These are phyloP conservation scores for Mucor piriformis DNA, from an alignment of 371 early-diverging fungal species.

Conservation along the genomic window DNA sequence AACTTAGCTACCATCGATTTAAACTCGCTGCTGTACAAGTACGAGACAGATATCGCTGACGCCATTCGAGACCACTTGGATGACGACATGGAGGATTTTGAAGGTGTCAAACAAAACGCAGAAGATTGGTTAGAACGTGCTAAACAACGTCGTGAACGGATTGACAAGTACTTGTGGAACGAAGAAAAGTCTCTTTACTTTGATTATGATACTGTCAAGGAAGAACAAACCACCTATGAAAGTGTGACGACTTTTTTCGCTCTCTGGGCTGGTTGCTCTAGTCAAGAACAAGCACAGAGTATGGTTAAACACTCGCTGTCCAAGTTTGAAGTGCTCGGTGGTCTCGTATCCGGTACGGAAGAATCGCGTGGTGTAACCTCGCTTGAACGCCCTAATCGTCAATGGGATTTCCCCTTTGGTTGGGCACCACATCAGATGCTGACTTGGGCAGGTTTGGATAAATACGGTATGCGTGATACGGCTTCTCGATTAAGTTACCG, in stretches of 20 bases:
- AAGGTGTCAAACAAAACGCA: conserved; percentile 43
- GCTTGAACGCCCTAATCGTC: conserved; percentile 88
- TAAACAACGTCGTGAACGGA: conserved; percentile 54
- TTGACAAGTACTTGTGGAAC: conserved; percentile 76
- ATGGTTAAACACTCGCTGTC: conserved; percentile 58
- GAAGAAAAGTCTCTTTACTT: conserved; percentile 58
- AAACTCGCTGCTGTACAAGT: conserved; percentile 91
- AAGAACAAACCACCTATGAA: conserved; percentile 64
- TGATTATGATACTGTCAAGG: conserved; percentile 65
- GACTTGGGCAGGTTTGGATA: conserved; percentile 89
- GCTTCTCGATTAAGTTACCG: conserved; percentile 89
- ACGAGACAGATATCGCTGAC: conserved; percentile 89
- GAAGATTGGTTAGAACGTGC: conserved; percentile 61
- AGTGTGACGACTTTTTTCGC: conserved; percentile 77
- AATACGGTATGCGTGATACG: conserved; percentile 80
- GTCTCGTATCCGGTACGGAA: conserved; percentile 89
- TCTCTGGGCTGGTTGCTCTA: conserved; percentile 75
- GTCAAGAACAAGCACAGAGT: conserved; percentile 63
- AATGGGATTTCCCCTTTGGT: conserved; percentile 96
- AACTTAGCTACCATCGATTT: conserved; percentile 92
- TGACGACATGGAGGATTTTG: conserved; percentile 54
- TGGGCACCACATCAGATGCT: conserved; percentile 99
- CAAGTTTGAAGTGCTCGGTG: conserved; percentile 87
- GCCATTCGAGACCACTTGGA: conserved; percentile 68
- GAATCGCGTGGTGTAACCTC: conserved; percentile 78